A percentile compares a stretch with the other conserved stretches of the same genome.
These are phyloP conservation scores for Meyerozyma elateridarum DNA, from an alignment of 1,139 yeast genomes.

Conservation along the genomic window DNA sequence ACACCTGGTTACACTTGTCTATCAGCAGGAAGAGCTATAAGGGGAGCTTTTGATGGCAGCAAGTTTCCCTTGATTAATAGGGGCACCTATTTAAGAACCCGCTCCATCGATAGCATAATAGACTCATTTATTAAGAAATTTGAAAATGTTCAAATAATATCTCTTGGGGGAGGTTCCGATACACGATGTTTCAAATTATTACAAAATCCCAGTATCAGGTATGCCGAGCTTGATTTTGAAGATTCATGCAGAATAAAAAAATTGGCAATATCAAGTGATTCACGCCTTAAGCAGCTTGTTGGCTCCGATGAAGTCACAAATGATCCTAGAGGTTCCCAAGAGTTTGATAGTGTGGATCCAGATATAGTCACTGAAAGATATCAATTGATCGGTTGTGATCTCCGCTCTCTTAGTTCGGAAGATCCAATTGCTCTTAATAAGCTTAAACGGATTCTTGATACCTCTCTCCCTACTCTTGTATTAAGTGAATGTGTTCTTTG, in stretches of 20 bases:
- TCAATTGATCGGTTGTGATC: slow-evolving; percentile 52
- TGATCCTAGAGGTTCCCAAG: slow-evolving; percentile 18
- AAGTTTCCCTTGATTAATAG: slow-evolving; percentile 77
- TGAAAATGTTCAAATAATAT: slow-evolving; percentile 55
- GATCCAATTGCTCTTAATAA: slow-evolving; percentile 5
- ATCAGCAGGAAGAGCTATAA: slow-evolving; percentile 39
- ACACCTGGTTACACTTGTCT: slow-evolving; percentile 38
- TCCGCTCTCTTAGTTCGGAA: slow-evolving; percentile 30
- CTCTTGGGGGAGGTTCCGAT: slow-evolving; percentile 97
- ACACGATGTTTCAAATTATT: slow-evolving; percentile 62
- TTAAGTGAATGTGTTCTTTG: slow-evolving; percentile 90
- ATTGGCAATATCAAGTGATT: slow-evolving; percentile 40
- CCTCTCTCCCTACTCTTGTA: slow-evolving; percentile 57
- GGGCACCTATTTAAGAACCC: slow-evolving; percentile 78
- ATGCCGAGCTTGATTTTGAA: slow-evolving; percentile 74
- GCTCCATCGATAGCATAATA: slow-evolving; percentile 53
- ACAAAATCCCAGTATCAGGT: slow-evolving; percentile 28
- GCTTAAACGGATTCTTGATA: slow-evolving; percentile 22
- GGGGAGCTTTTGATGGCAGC: slow-evolving; percentile 33
- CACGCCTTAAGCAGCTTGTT: slow-evolving; percentile 18
- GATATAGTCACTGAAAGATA: slow-evolving; percentile 44
- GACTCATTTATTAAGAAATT: slow-evolving; percentile 40
- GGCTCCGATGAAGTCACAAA: slow-evolving; percentile 11
- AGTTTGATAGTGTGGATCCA: slow-evolving; percentile 21
- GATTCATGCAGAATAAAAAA: slow-evolving; percentile 60